A percentile compares a stretch with the other conserved stretches of the same genome.
Evolutionary conservation across 805 yeast species (phyloP).

Genomic region (Saccharomyces kudriavzevii): DNA sequence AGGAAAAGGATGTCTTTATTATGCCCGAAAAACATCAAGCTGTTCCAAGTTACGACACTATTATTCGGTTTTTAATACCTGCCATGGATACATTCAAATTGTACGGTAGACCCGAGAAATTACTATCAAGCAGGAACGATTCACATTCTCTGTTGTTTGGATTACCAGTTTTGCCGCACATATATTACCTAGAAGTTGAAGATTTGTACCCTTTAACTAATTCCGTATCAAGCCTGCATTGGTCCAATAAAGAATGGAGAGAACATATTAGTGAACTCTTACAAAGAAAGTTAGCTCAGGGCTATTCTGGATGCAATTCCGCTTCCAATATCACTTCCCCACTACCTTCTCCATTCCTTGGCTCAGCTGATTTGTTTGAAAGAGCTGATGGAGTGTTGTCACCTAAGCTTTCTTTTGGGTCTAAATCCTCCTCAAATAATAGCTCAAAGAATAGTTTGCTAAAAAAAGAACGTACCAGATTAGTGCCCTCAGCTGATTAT

Average conservation of each 20-base stretch:
- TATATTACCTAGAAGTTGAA: constrained; percentile 51
- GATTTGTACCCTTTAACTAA: constrained; percentile 42
- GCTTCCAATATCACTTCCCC: constrained; percentile 56
- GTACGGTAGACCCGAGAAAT: constrained; percentile 65
- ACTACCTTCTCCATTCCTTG: constrained; percentile 40
- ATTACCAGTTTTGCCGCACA: constrained; percentile 64
- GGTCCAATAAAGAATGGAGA: constrained; percentile 60
- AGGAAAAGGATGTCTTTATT: constrained; percentile 42
- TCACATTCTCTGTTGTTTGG: constrained; percentile 55
- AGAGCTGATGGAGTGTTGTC: constrained; percentile 15
- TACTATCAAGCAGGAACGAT: constrained; percentile 50
- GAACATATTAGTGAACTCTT: constrained; percentile 46
- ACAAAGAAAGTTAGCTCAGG: constrained; percentile 43
- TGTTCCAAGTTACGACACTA: constrained; percentile 62
- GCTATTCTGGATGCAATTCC: constrained; percentile 76
- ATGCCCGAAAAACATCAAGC: constrained; percentile 70
- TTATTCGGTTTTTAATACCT: constrained; percentile 62
- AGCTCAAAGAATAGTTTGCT: constrained; percentile 1
- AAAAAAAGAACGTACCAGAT: constrained; percentile 1
- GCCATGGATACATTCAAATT: constrained; percentile 60
- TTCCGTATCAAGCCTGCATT: constrained; percentile 33
- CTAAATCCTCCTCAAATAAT: constrained; percentile 1
- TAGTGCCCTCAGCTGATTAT: not conserved
- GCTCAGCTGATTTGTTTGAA: constrained; percentile 30
- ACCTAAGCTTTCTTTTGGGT: constrained; percentile 1